A percentile compares a stretch with the other conserved stretches of the same genome.
Evolutionary conservation across 345 rosid species (phyloP).

Genomic region (Bretschneidera sinensis): DNA sequence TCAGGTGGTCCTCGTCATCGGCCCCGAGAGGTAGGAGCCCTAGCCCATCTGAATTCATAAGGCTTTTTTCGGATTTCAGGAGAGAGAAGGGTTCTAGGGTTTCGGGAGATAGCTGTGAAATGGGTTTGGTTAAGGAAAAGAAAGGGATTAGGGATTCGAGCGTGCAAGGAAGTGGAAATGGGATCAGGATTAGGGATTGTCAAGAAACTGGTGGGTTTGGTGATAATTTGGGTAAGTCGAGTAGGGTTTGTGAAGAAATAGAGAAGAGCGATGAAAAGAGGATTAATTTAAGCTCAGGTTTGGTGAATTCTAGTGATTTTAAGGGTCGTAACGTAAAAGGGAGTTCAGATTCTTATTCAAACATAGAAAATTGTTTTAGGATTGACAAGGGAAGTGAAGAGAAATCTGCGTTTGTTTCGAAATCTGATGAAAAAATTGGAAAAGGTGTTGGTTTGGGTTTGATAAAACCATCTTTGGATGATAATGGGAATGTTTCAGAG

Average conservation of each 20-base stretch:
- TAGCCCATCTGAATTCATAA: constrained; percentile 71
- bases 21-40: constrained; percentile 78
- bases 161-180: constrained; percentile 9
- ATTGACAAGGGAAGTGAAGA: constrained; percentile 21
- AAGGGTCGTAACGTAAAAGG: constrained; percentile 12
- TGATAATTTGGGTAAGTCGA: constrained; percentile 24
- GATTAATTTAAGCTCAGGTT: constrained; percentile 17
- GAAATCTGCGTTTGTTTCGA: constrained; percentile 22
- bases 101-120: constrained; percentile 30
- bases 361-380: constrained; percentile 10
- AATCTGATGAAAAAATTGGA: constrained; percentile 20
- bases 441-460: constrained; percentile 11
- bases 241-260: constrained; percentile 5
- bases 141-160: constrained; percentile 22
- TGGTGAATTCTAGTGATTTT: constrained; percentile 18
- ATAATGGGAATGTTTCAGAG: constrained; percentile 32
- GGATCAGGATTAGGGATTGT: constrained; percentile 12
- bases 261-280: constrained; percentile 23
- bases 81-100: constrained; percentile 41
- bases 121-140: constrained; percentile 21
- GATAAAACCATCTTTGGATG: constrained; percentile 26
- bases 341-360: constrained; percentile 20
- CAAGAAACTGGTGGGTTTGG: constrained; percentile 37
- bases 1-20: constrained; percentile 50
- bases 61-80: constrained; percentile 45